Evolutionary conservation across 768 basidiomycete genomes (phyloP).

Genomic region (Heimioporus sp.): DNA sequence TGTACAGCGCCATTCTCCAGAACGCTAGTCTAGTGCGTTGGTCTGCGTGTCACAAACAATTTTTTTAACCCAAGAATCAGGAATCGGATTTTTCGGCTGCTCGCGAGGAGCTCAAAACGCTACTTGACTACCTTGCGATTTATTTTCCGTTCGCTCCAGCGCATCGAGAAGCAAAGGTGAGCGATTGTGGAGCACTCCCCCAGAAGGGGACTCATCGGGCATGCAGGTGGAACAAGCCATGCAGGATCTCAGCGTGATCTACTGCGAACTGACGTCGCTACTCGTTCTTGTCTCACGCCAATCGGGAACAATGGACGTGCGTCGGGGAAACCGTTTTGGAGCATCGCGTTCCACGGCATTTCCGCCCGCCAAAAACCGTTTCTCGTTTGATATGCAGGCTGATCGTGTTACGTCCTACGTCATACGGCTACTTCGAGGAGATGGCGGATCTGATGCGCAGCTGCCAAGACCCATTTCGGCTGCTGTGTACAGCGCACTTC

Average conservation of each 20-base stretch:
- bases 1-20: conserved; percentile 60
- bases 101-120: conserved; percentile 48
- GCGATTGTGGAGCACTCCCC: background rate
- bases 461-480: conserved; percentile 53
- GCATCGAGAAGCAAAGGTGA: conserved; percentile 58
- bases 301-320: conserved; percentile 5
- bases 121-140: conserved; percentile 72
- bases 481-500: conserved; percentile 58
- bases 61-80: conserved; percentile 17
- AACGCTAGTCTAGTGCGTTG: conserved; percentile 35
- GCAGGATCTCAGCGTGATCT: conserved; percentile 72
- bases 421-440: conserved; percentile 53
- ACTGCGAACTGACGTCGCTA: conserved; percentile 74
- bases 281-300: conserved; percentile 41
- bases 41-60: background rate
- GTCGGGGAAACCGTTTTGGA: conserved; percentile 9
- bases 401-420: conserved; percentile 61
- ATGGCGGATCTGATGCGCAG: conserved; percentile 39
- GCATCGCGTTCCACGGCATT: conserved; percentile 13
- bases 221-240: conserved; percentile 60
- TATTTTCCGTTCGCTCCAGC: conserved; percentile 78
- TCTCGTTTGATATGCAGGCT: conserved; percentile 38
- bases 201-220: conserved; percentile 5
- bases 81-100: conserved; percentile 22
- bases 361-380: conserved; percentile 14